phyloP scores from a whole-genome alignment of 192 early-diverging fungal species.

The Podila minutissima region DNA sequence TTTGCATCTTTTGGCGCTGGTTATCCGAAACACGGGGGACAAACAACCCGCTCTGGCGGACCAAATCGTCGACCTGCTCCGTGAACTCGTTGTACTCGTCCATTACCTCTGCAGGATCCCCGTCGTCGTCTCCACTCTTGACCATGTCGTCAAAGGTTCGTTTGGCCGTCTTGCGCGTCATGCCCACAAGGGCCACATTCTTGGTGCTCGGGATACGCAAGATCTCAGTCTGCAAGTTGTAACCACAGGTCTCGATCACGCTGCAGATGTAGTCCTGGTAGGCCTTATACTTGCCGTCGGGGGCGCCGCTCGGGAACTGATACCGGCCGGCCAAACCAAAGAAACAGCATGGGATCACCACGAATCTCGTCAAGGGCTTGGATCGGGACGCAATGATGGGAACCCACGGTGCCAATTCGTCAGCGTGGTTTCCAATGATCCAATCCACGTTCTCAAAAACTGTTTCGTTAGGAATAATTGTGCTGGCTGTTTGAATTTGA shows the following conservation, averaged over 20 bases:
- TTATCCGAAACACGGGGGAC: constrained; percentile 63
- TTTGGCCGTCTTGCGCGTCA: constrained; percentile 15
- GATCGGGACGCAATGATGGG: constrained; percentile 76
- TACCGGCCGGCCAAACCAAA: constrained; percentile 73
- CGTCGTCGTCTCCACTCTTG: not conserved
- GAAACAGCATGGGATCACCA: constrained; percentile 89
- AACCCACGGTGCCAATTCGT: constrained; percentile 89
- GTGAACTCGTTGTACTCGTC: not conserved
- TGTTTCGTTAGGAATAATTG: constrained; percentile 62
- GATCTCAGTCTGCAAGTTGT: constrained; percentile 66
- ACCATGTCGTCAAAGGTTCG: no score
- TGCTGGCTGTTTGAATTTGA: not conserved
- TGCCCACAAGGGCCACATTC: constrained; percentile 78
- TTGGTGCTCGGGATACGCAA: constrained; percentile 86
- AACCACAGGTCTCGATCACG: constrained; percentile 67
- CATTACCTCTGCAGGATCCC: not conserved
- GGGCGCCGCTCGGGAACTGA: constrained; percentile 59
- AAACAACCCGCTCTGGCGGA: constrained; percentile 44
- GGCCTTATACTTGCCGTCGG: constrained; percentile 73
- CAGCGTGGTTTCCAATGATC: constrained; percentile 91
- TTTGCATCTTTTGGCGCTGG: constrained; percentile 57
- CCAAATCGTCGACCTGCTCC: constrained; percentile 18
- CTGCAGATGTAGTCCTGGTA: constrained; percentile 71
- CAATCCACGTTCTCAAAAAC: constrained; percentile 68
- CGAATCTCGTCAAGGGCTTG: constrained; percentile 59